Base-by-base conservation (phyloP, 768 basidiomycete genomes). In the Strobilomyces echinocephalus region DNA sequence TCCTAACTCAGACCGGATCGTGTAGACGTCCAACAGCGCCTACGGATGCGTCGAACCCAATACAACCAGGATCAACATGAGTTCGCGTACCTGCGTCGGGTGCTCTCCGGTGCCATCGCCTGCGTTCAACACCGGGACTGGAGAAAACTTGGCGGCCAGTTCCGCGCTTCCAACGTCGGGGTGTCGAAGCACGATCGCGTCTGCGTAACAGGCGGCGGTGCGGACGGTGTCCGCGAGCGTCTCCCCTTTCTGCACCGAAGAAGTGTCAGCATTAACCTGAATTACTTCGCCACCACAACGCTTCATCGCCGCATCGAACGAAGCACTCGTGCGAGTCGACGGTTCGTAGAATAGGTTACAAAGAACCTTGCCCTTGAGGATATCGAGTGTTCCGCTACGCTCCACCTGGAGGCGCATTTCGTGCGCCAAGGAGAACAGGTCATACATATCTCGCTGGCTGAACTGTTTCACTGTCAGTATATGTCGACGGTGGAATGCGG, bases 221-320 rank as follows among this genome's bases (percentile, higher is more conserved):
- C 97, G 81, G 61, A 99, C 79, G 0, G 95, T 98, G 68, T 98
- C 97, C 18, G 91, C 83, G 39, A 99, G 73, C 0, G 83, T 87
- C 74, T 99, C 97, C 35, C 97, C 97, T 74, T 98, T 99, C 60
- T 79, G 76, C 41, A 97, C 91, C 1, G 93, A 97, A 4, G 94
- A 95, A 2, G 79, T 78, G 49, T 92, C 90, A 3, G 82, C 81
- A 39, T 80, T 80, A 52, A 97, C 80, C 52, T 87, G 80, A n/a
- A 97, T 85, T 36, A 97, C 95, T 63, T 95, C 84, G 18, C 97
- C 97, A 26, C 97, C 97, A 63, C 93, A 93, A 46, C 97, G 84
- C 70, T 97, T 95, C 97, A 98, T 99, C 11, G 97, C 97, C 3
- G 95, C 88, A 67, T 99, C 95, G 63, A 99, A 99, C 9, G 95